Evolutionary conservation across 352 stramenopile species (phyloP).

Genomic region (Phytophthora tubulina): DNA sequence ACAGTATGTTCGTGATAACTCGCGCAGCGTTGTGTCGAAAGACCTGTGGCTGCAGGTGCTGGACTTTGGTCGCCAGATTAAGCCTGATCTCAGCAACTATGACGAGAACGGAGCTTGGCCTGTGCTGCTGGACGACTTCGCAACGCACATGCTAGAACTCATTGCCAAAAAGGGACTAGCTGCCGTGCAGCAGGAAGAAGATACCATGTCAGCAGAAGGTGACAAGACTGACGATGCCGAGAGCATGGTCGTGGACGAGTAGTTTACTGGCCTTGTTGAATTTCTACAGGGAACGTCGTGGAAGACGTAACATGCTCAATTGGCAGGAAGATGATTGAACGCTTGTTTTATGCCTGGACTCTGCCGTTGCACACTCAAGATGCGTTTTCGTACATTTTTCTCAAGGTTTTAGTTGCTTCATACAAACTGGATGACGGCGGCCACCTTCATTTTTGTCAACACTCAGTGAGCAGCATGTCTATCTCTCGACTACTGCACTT

Average conservation of each 20-base stretch:
- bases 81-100: conserved; percentile 82
- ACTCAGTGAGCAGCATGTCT: conserved; percentile 6
- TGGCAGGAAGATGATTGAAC: neutral
- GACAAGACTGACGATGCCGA: conserved; percentile 49
- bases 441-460: conserved; percentile 15
- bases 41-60: conserved; percentile 89
- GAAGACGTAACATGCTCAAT: neutral
- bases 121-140: conserved; percentile 89
- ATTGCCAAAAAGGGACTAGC: conserved; percentile 55
- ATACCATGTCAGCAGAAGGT: conserved; percentile 31
- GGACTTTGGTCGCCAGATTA: conserved; percentile 83
- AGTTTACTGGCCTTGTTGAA: conserved; percentile 16
- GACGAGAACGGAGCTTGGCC: conserved; percentile 90
- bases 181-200: conserved; percentile 55
- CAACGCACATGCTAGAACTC: conserved; percentile 67
- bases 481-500: conserved; percentile 12
- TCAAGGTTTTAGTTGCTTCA: conserved; percentile 4
- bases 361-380: conserved; percentile 1
- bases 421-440: conserved; percentile 1
- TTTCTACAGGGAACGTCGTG: neutral
- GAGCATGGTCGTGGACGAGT: conserved; percentile 66
- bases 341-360: neutral
- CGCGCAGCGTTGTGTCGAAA: conserved; percentile 83
- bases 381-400: conserved; percentile 6
- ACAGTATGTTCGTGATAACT: conserved; percentile 68